phyloP scores from a whole-genome alignment of 1,139 yeast genomes.

The Yarrowia galli region DNA sequence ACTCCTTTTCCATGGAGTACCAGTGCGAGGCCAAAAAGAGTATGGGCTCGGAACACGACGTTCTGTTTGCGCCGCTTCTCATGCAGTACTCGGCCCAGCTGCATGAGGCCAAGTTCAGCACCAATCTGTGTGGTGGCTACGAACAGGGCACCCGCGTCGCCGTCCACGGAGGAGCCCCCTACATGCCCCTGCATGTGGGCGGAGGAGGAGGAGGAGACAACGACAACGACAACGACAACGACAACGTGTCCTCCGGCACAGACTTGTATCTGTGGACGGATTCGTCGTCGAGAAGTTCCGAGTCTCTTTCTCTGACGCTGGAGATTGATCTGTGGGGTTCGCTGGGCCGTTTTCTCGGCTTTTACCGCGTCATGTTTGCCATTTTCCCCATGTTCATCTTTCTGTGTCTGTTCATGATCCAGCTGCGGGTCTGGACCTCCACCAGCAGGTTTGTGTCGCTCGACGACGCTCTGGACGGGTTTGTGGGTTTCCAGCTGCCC shows the following conservation, averaged over 20 bases:
- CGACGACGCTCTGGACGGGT: conserved; percentile 56
- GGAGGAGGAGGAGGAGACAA: no score
- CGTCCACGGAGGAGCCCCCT: conserved; percentile 36
- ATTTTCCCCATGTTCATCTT: conserved; percentile 49
- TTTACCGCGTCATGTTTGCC: conserved; percentile 49
- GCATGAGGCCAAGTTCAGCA: conserved; percentile 79
- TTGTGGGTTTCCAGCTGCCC: conserved; percentile 47
- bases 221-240: no score
- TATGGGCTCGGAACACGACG: conserved; percentile 40
- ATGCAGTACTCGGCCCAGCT: conserved; percentile 74
- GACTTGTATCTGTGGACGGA: conserved; percentile 14
- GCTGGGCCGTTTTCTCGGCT: conserved; percentile 50
- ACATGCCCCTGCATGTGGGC: conserved; percentile 4
- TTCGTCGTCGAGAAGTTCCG: conserved; percentile 26
- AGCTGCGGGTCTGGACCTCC: conserved; percentile 44
- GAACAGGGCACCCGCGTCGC: conserved; percentile 20
- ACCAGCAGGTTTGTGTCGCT: conserved; percentile 60
- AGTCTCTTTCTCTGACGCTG: conserved; percentile 43
- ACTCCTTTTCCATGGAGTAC: conserved; percentile 38
- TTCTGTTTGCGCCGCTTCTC: conserved; percentile 64
- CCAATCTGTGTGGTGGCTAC: conserved; percentile 49
- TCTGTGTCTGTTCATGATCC: conserved; percentile 45
- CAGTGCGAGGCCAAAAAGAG: conserved; percentile 40
- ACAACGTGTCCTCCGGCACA: neutral
- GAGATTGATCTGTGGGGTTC: conserved; percentile 51